Evolutionary conservation across 306 rosid species (phyloP).

Genomic region (Pterocarpus macrocarpus): DNA sequence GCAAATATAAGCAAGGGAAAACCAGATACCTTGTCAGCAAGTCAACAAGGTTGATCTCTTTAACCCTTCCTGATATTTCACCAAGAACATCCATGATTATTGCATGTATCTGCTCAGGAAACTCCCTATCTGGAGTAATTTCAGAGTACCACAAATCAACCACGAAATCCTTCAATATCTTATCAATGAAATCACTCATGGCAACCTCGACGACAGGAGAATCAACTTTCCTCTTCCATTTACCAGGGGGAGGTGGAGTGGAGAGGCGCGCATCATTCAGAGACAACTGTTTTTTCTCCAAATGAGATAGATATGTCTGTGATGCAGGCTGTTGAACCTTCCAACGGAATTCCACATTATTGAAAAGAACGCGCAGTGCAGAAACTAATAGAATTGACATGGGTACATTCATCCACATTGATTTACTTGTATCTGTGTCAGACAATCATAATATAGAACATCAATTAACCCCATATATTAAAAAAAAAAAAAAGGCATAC

Average conservation of each 20-base stretch:
- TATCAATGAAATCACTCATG: constrained; percentile 71
- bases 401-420: constrained; percentile 97
- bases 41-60: constrained; percentile 88
- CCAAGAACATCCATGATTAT: constrained; percentile 92
- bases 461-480: not conserved
- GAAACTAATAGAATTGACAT: constrained; percentile 75
- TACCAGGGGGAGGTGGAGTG: constrained; percentile 56
- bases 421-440: constrained; percentile 86
- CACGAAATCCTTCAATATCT: constrained; percentile 89
- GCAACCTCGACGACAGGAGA: constrained; percentile 89
- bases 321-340: constrained; percentile 66
- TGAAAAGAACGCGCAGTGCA: constrained; percentile 73
- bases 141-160: constrained; percentile 88
- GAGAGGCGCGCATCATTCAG: constrained; percentile 79
- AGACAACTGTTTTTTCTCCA: constrained; percentile 89
- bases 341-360: constrained; percentile 78
- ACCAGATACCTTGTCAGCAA: constrained; percentile 80
- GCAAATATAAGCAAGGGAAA: constrained; percentile 39
- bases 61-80: constrained; percentile 80
- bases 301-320: constrained; percentile 75
- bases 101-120: constrained; percentile 76
- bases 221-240: constrained; percentile 88
- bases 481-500: not conserved
- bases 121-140: constrained; percentile 89
- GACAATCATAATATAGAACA: constrained; percentile 4